Evolutionary conservation across 1,139 yeast species (phyloP).

Genomic region (Saccharomyces hybrid): DNA sequence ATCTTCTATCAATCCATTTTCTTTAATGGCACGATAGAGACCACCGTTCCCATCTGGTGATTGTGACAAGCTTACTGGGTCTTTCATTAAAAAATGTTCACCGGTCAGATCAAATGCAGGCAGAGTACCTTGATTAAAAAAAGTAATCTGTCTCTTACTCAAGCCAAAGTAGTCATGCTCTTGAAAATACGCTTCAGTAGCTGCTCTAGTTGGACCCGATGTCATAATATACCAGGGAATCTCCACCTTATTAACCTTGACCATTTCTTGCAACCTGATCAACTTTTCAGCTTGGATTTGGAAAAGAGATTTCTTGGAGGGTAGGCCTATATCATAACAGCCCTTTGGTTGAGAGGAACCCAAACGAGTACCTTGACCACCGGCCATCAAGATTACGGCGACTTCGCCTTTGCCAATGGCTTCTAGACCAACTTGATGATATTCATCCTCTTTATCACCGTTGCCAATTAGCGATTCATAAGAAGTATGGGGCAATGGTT

Average conservation of each 20-base stretch:
- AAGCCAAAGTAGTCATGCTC: constrained; percentile 66
- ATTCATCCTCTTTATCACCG: constrained; percentile 33
- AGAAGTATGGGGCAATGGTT: constrained; percentile 28
- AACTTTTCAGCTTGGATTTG: constrained; percentile 91
- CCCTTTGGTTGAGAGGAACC: constrained; percentile 93
- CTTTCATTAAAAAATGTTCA: constrained; percentile 54
- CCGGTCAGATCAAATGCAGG: constrained; percentile 83
- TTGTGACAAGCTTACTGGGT: constrained; percentile 52
- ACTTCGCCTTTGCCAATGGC: constrained; percentile 69
- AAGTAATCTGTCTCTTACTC: constrained; percentile 47
- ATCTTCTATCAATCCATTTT: constrained; percentile 61
- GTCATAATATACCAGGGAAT: constrained; percentile 95
- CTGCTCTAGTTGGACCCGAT: constrained; percentile 73
- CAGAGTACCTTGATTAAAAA: constrained; percentile 91
- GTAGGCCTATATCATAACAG: constrained; percentile 79
- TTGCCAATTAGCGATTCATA: constrained; percentile 28
- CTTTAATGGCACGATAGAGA: constrained; percentile 71
- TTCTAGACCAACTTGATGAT: constrained; percentile 56
- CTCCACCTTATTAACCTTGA: constrained; percentile 34
- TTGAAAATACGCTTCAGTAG: constrained; percentile 66
- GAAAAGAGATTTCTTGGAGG: constrained; percentile 76
- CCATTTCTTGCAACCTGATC: constrained; percentile 51
- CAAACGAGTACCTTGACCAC: constrained; percentile 95
- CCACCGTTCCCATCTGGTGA: constrained; percentile 99
- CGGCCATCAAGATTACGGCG: constrained; percentile 89